phyloP scores from a whole-genome alignment of 1,139 yeast genomes.

The Kodamaea anthophila region DNA sequence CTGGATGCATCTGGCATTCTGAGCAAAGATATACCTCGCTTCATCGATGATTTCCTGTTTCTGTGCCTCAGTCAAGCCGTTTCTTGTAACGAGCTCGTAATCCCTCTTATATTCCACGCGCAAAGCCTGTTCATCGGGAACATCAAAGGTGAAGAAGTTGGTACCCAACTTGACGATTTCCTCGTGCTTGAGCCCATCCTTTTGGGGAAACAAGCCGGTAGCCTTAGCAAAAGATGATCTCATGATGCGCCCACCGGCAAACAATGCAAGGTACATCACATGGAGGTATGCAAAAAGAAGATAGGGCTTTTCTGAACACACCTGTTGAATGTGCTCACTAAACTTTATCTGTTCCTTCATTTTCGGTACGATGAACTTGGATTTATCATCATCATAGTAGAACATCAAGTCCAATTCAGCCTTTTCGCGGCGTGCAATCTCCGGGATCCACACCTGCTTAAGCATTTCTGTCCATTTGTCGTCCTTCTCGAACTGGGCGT shows the following conservation, averaged over 20 bases:
- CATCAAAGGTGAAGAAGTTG: conserved; percentile 67
- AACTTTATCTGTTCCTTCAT: conserved; percentile 59
- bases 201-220: conserved; percentile 69
- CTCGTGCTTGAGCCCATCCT: conserved; percentile 55
- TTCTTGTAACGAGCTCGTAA: conserved; percentile 71
- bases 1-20: conserved; percentile 52
- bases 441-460: conserved; percentile 62
- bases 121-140: conserved; percentile 59
- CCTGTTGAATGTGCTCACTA: conserved; percentile 50
- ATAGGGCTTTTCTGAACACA: conserved; percentile 59
- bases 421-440: conserved; percentile 55
- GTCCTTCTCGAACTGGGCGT: conserved; percentile 39
- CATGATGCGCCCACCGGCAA: conserved; percentile 81
- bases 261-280: conserved; percentile 77
- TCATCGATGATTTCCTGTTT: conserved; percentile 67
- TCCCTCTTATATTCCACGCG: conserved; percentile 66
- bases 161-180: conserved; percentile 60
- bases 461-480: conserved; percentile 41
- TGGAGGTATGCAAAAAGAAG: conserved; percentile 78
- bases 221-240: conserved; percentile 61
- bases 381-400: conserved; percentile 51
- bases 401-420: conserved; percentile 60
- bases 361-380: conserved; percentile 51
- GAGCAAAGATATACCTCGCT: conserved; percentile 57
- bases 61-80: conserved; percentile 59